Base-by-base conservation (phyloP, 2,329 filamentous ascomycete species). In the Aspergillus eucalypticola region DNA sequence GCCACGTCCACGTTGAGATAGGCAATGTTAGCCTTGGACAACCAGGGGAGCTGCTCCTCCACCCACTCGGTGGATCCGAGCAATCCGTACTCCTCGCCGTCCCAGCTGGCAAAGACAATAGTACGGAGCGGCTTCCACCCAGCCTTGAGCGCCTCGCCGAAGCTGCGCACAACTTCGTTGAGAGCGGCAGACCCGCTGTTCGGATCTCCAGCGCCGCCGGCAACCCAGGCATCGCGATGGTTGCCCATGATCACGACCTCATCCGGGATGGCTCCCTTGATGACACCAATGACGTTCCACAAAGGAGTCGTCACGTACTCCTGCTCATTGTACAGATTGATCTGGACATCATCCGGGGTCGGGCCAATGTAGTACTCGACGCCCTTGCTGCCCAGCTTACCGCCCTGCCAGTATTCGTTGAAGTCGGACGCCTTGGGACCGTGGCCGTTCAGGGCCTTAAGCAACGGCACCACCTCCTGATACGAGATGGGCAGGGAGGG, bases 401-500 rank as follows among this genome's bases (percentile, higher is more conserved):
- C 83, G 59, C 87, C 87, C 56, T 85, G 82, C 92, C 92, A 96
- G 66, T 81, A 83, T 60, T 86, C 79, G 70, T 88, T 88, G 67
- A 97, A 87, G 17, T 92, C 87, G 5, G 86, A 84, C 0, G 90
- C 88, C 66, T 88, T 86, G 4, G 91, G 91, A 0, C 94, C 95
- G 71, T 96, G 86, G 8, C 92, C 93, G 70, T 98, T 97, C 53
- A 99, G 83, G 0, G 93, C 90, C 72, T 89, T 90, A n/a, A 98
- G 84, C 13, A 98, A 86, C 0, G 94, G 94, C 2, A 97, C 75
- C 0, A 91, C 93, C 67, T 98, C 94, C 6, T 82, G 78, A 72
- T 96, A 97, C 0, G 94, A 97, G 54, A 98, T 90, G 3, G 94
- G 94, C 1, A 97, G 79, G 0, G 94, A 98, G 0, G 95, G 94